These are phyloP conservation scores for Tetrahymena borealis DNA, from an alignment of 73 alveolate genomes.

Conservation along the genomic window DNA sequence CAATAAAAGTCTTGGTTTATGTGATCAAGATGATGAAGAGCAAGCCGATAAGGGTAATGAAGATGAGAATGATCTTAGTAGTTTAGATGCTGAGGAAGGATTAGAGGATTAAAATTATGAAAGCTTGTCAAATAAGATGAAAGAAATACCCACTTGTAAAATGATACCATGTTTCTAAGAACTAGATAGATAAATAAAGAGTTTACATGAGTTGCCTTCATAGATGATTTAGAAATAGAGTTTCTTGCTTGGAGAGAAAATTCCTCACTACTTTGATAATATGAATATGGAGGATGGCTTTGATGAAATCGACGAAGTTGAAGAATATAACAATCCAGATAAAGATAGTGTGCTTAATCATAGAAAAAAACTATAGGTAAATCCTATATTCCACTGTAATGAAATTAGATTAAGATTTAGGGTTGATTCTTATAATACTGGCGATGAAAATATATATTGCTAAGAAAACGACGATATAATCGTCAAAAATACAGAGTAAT, in stretches of 20 bases:
- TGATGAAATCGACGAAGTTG: not conserved
- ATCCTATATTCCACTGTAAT: not conserved
- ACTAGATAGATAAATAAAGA: not conserved
- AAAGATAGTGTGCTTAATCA: not conserved
- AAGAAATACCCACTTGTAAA: not conserved
- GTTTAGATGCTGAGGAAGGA: not conserved
- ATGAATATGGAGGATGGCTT: not conserved
- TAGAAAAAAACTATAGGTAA: not conserved
- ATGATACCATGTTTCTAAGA: not conserved
- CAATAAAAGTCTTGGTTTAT: not conserved
- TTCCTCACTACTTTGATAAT: not conserved
- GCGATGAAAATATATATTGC: not conserved
- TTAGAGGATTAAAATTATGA: not conserved
- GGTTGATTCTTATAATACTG: not conserved
- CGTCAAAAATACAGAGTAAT: not conserved
- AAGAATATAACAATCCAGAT: not conserved
- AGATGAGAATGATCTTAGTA: not conserved
- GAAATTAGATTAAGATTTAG: not conserved
- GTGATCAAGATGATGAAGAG: not conserved
- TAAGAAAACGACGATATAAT: not conserved
- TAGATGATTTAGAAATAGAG: not conserved
- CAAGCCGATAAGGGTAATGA: not conserved
- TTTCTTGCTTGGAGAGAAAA: not conserved
- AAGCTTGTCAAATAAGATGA: not conserved
- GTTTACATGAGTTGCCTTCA: not conserved